These are phyloP conservation scores for Scalesia atractyloides DNA, from an alignment of 129 eudicot species.

Conservation along the genomic window DNA sequence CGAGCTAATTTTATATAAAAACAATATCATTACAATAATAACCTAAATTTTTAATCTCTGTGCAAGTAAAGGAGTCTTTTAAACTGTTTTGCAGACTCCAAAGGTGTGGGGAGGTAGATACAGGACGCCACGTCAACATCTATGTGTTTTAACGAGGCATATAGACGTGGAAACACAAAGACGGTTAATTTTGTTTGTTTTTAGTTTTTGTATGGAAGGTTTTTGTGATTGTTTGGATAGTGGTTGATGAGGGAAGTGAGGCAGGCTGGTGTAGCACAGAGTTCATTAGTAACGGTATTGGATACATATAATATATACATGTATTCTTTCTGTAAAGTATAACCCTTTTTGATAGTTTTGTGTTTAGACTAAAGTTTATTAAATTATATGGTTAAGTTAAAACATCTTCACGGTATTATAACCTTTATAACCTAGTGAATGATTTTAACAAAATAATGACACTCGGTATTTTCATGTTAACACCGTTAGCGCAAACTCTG, in stretches of 20 bases:
- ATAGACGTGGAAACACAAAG: slow-evolving; percentile 12
- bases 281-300: slow-evolving; percentile 25
- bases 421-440: too few relatives aligned
- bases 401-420: too few relatives aligned
- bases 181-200: slow-evolving; percentile 28
- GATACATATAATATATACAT: slow-evolving; percentile 16
- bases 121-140: slow-evolving; percentile 14
- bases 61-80: not conserved
- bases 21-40: not conserved
- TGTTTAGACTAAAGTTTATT: too few relatives aligned
- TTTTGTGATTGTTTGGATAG: slow-evolving; percentile 10
- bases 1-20: not conserved
- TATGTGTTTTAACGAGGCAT: slow-evolving; percentile 38
- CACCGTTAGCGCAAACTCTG: too few relatives aligned
- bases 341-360: slow-evolving; percentile 33
- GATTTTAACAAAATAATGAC: too few relatives aligned
- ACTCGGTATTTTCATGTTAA: too few relatives aligned
- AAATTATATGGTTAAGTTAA: too few relatives aligned
- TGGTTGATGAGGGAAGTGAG: slow-evolving; percentile 16
- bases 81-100: slow-evolving; percentile 25
- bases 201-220: slow-evolving; percentile 22
- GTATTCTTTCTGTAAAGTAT: slow-evolving; percentile 46
- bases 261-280: slow-evolving; percentile 22
- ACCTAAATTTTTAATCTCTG: not conserved
- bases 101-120: not conserved